Conservation (phyloP, 176 grass and related monocot species). For the Echinochloa phyllopogon region DNA sequence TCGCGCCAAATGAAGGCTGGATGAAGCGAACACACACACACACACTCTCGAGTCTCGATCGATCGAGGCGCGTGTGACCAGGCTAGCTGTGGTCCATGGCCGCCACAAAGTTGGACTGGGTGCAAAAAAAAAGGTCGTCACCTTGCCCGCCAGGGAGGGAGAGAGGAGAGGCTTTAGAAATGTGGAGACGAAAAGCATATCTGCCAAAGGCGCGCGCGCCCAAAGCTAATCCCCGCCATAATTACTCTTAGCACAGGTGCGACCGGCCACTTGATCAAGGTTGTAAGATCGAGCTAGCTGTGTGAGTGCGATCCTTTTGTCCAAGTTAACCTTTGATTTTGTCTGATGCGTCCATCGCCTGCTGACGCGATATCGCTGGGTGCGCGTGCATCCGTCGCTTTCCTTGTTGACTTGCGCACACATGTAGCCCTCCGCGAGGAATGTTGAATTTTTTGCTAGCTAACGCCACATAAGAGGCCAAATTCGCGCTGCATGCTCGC, state of each 20-base stretch:
- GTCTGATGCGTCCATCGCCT: background rate
- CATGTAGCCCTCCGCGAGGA: slow-evolving; percentile 16
- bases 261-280: slow-evolving; percentile 34
- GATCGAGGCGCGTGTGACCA: slow-evolving; percentile 28
- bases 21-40: slow-evolving; percentile 7
- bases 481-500: slow-evolving; percentile 16
- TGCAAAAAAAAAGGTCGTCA: background rate
- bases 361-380: slow-evolving; percentile 26
- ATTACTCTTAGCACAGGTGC: slow-evolving; percentile 23
- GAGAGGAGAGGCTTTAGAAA: slow-evolving; percentile 40
- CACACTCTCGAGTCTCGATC: background rate
- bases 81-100: slow-evolving; percentile 36
- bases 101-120: slow-evolving; percentile 62
- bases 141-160: background rate
- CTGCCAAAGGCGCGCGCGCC: slow-evolving; percentile 9
- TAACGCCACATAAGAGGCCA: slow-evolving; percentile 28
- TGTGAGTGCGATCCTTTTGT: slow-evolving; percentile 45
- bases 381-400: slow-evolving; percentile 54
- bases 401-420: slow-evolving; percentile 37
- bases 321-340: slow-evolving; percentile 29
- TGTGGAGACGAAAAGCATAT: slow-evolving; percentile 53
- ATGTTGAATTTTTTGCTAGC: slow-evolving; percentile 50
- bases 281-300: background rate
- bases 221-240: slow-evolving; percentile 35
- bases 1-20: slow-evolving; percentile 37